phyloP scores from a whole-genome alignment of 768 basidiomycete species.

The Boletus tylopilopsis region DNA sequence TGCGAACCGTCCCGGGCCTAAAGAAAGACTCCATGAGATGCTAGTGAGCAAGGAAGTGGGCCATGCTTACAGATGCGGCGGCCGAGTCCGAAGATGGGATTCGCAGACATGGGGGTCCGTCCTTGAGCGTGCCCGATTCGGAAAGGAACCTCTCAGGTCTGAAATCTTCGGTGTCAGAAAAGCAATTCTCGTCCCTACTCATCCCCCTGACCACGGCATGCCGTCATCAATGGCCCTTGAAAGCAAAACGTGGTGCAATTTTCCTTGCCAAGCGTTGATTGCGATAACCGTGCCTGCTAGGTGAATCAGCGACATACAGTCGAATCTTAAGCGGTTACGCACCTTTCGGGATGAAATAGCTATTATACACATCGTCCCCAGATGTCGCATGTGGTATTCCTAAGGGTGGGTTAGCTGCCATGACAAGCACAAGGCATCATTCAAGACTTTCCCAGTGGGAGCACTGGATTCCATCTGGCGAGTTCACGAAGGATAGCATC shows the following conservation, averaged over 20 bases:
- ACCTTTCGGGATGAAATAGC: constrained; percentile 42
- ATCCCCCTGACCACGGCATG: constrained; percentile 19
- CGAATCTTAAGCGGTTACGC: neutral
- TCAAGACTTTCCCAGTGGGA: constrained; percentile 19
- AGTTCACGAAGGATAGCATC: constrained; percentile 39
- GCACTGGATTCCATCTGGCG: constrained; percentile 24
- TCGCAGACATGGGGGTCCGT: constrained; percentile 7
- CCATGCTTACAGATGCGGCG: constrained; percentile 21
- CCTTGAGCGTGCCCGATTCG: constrained; percentile 10
- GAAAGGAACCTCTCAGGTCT: constrained; percentile 25
- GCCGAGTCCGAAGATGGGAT: constrained; percentile 26
- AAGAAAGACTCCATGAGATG: neutral
- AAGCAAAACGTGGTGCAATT: too few species aligned
- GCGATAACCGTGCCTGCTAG: constrained; percentile 27
- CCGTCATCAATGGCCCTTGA: neutral
- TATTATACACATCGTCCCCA: constrained; percentile 25
- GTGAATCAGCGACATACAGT: neutral
- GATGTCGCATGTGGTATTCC: constrained; percentile 25
- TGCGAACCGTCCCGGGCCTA: constrained; percentile 22
- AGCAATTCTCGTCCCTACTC: constrained; percentile 15
- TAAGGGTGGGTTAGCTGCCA: neutral
- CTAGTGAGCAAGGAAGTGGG: neutral
- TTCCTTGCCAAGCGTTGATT: constrained; percentile 34
- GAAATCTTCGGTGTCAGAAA: constrained; percentile 21
- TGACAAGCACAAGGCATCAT: neutral